Evolutionary conservation across 805 yeast species (phyloP), one percentile per base, ranked within the genome.

Genomic region (Pichia nakasei): DNA sequence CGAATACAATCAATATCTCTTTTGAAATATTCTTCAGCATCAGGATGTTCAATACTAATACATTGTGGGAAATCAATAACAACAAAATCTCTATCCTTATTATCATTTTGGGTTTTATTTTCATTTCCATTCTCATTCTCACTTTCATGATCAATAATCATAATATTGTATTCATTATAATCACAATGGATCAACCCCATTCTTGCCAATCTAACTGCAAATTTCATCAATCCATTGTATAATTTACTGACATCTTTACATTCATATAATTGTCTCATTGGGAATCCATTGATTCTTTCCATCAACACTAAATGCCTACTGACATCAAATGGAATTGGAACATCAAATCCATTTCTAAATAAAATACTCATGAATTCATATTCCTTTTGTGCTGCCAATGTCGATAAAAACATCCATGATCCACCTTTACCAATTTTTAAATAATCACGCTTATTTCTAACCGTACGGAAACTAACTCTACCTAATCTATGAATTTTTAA

Each of bases 61-160:
- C 97, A 91, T 65, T 93, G 99, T 3, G 99, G 99, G 70, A 93
- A 93, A 71, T 93, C 99, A 56, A 93, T 91, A 22, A 93, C 96
- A 19, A 89, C 82, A 55, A 88, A 86, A 40, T 85, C 93, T 36
- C 67, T 65, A 44, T 80, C 85, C 45, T 65, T 66, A 18, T 70
- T 57, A 18, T 70, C 74, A 27, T 75, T 9, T 9, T 32, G 9
- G 6, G n/a, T 11, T 11, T n/a, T 29, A 11, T 29, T 13, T 11
- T 29, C 33, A 24, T 24, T 12, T 11, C n/a, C 31, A 11, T 9
- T 27, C 5, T 29, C 70, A n/a, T n/a, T n/a, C n/a, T n/a, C n/a
- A n/a, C n/a, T n/a, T 49, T 83, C 83, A 24, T 52, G 54, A 22
- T 63, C 64, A 35, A 84, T 70, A 26, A 87, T 80, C 75, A 93